phyloP scores from a whole-genome alignment of 441 rosid genomes.

The Rhodomyrtus psidioides region DNA sequence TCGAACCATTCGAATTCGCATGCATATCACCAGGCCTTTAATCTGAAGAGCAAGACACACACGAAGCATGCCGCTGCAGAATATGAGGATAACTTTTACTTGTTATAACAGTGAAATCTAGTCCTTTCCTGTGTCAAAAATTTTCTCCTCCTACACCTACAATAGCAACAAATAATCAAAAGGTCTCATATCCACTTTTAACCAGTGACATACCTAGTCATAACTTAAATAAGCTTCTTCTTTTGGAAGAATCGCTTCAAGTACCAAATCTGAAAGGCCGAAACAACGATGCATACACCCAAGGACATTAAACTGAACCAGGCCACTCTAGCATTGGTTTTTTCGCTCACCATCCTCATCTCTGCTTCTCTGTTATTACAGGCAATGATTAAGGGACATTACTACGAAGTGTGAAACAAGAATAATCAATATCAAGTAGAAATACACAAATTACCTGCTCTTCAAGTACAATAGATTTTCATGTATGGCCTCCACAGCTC shows the following conservation, averaged over 20 bases:
- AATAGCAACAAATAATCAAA: background rate
- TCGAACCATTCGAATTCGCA: background rate
- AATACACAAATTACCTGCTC: conserved; percentile 34
- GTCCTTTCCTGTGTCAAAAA: background rate
- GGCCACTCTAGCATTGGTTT: conserved; percentile 8
- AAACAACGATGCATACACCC: conserved; percentile 1
- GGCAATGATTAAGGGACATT: background rate
- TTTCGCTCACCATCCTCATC: conserved; percentile 9
- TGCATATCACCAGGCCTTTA: background rate
- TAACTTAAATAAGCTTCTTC: conserved; percentile 7
- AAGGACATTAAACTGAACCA: conserved; percentile 8
- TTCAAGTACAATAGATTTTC: conserved; percentile 61
- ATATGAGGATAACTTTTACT: background rate
- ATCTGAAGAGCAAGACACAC: background rate
- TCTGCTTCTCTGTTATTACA: background rate
- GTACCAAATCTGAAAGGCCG: conserved; percentile 11
- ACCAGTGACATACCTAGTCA: background rate
- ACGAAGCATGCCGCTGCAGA: background rate
- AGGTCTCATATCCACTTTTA: background rate
- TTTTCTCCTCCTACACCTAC: background rate
- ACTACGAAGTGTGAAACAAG: background rate
- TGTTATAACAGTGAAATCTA: background rate
- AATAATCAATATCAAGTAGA: background rate
- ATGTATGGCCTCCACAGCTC: conserved; percentile 75
- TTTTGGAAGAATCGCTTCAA: conserved; percentile 10